Evolutionary conservation across 1,284 basidiomycete genomes (phyloP).

Genomic region (Naganishia sp.): DNA sequence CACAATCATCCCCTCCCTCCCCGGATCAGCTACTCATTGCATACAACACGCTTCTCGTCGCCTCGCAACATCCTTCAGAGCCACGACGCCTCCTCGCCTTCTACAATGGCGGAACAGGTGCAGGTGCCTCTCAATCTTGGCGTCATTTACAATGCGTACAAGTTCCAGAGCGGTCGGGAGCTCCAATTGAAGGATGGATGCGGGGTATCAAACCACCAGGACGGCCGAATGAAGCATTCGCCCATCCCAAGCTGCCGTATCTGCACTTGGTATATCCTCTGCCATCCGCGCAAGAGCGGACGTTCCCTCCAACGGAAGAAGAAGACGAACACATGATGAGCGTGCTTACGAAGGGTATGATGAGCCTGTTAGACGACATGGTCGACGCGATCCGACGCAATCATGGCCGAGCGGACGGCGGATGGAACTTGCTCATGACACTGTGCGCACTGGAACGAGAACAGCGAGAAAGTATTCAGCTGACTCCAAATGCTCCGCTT

Average conservation of each 20-base stretch:
- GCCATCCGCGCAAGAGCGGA: slow-evolving; percentile 55
- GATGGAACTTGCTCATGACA: slow-evolving; percentile 79
- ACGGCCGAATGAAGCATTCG: slow-evolving; percentile 67
- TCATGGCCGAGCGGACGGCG: slow-evolving; percentile 43
- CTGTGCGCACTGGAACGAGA: slow-evolving; percentile 50
- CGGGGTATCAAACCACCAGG: slow-evolving; percentile 40
- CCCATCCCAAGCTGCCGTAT: slow-evolving; percentile 68
- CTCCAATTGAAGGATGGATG: slow-evolving; percentile 72
- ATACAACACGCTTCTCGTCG: slow-evolving; percentile 70
- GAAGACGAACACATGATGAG: slow-evolving; percentile 57
- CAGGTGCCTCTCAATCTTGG: slow-evolving; percentile 83
- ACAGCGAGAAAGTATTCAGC: not conserved
- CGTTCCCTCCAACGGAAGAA: slow-evolving; percentile 56
- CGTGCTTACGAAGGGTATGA: slow-evolving; percentile 65
- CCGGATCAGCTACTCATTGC: slow-evolving; percentile 74
- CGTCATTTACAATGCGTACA: slow-evolving; percentile 84
- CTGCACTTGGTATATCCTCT: slow-evolving; percentile 69
- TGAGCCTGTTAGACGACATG: slow-evolving; percentile 73
- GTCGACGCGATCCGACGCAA: slow-evolving; percentile 63
- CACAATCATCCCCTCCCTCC: slow-evolving; percentile 73
- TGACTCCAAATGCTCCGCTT: not conserved
- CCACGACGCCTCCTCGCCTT: slow-evolving; percentile 67
- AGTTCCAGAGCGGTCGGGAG: slow-evolving; percentile 62
- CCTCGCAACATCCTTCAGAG: slow-evolving; percentile 60
- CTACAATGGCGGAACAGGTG: slow-evolving; percentile 79